Evolutionary conservation across 345 rosid species (phyloP), one percentile per base, ranked within the genome.

Genomic region (Geranium rotundifolium): DNA sequence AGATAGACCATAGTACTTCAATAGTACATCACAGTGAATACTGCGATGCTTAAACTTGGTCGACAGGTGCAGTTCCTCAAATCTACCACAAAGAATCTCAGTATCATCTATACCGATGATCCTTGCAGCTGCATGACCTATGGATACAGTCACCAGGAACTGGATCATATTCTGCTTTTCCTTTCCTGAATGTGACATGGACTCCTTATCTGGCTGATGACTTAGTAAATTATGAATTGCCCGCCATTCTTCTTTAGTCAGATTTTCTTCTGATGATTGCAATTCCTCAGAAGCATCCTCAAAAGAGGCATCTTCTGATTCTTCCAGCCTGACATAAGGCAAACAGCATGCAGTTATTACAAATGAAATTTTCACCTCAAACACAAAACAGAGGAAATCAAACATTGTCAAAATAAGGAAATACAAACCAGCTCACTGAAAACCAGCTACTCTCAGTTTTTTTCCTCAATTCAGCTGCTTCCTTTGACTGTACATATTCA

Each of bases 181-280:
- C 79, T 85, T 93, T 68, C 88, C 88, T 54, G 83, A 77, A 70
- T 79, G 80, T 64, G 77, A 72, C 62, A 29, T 65, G 57, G 75
- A 67, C 70, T 88, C 96, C 72, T 93, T 96, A 54, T 81, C 95
- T 23, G 84, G 86, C 89, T 93, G 95, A 75, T 72, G 81, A 82
- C 95, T 93, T 61, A 93, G 84, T 66, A 90, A 82, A 69, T 90
- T 90, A 75, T 90, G 88, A 55, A 93, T 71, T 60, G 99, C 89
- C 75, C 79, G 86, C 99, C 99, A 93, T 77, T 93, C 99, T 75
- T 93, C 97, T 75, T 85, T 90, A 62, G 96, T 90, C 71, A 90
- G 69, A 59, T 81, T 81, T 77, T 80, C 97, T 74, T 84, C 95
- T 41, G 62, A 57, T 66, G 75, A 49, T 61, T 69, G 76, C 16